Base-by-base conservation (phyloP, 805 yeast species). In the Brettanomyces anomalus region DNA sequence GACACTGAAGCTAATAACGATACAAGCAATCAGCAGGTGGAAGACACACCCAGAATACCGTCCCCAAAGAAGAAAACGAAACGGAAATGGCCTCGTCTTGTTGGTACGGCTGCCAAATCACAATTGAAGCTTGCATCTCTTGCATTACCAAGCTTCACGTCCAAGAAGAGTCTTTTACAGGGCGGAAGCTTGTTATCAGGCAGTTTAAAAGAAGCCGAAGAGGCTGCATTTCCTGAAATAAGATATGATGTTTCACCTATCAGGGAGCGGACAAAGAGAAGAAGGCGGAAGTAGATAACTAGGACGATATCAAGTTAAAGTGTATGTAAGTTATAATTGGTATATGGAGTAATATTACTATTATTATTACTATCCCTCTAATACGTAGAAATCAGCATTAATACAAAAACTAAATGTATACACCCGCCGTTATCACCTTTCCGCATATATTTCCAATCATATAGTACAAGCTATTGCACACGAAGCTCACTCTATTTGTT, bases 1-100 rank as follows among this genome's bases (percentile, higher is more conserved):
- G 3, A 24, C 6, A 24, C 6, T 24, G 28, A 24, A 24, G 2
- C 6, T 24, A 24, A 24, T 24, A 26, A 38, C 7, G 26, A 34
- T 21, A 37, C 35, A 35, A 33, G 17, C 26, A 34, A 16, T 3
- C 21, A 46, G 20, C 46, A 49, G 5, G 43, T 50, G 3, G 54
- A 53, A 4, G 43, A 45, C 4, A 49, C 63, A 15, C 62, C 67
- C 5, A 65, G 64, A 43, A 54, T 76, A 14, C 80, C 81, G 4
- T 77, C 82, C 3, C 82, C 82, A 4, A 63, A 71, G 18, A 71
- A 72, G 45, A 62, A 60, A 10, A 66, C 67, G 39, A 58, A 69
- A 38, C 67, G 64, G 36, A 67, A 61, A 42, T 72, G 71, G 56
- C 77, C 79, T 3, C 61, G 76, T 30, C 46, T 74, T n/a, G 60